Evolutionary conservation across 2,329 filamentous ascomycete genomes (phyloP), one percentile per base, ranked within the genome.

Genomic region (Botrytis paeoniae): DNA sequence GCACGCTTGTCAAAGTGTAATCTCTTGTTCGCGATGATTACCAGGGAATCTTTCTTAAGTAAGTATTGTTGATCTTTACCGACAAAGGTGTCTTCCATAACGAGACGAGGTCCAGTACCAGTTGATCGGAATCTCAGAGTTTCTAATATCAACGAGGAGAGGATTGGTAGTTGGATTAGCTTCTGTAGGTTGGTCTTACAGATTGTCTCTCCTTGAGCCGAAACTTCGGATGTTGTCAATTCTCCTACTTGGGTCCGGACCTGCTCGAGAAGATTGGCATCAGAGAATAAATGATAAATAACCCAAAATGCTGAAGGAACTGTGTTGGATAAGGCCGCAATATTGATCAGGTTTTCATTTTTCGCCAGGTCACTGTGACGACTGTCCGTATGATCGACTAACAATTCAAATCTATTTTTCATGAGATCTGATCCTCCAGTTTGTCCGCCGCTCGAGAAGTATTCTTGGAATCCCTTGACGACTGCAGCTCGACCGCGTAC

Each of bases 11-110:
- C 62, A 45, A 72, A 68, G 57, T 72, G 61, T 25, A 68, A 43
- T 25, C 16, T 32, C 45, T 18, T 68, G 22, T 72, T 72, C 1
- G 51, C 62, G 10, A 72, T 68, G 10, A 72, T 59, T 3, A 72
- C 62, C 25, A 72, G 16, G 9, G 70, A 72, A 60, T 41, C 51
- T 25, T 72, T 72, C 64, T 48, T 68, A 12, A 72, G 62, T 5
- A 68, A 62, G 43, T 68, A 72, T 57, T 72, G 45, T 57, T 72
- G 45, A 68, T 72, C 70, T n/a, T 59, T 22, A 16, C 70, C 61
- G 41, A 72, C 22, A 48, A 60, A 29, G 8, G 69, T 72, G 22
- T 68, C 70, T 37, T 66, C 70, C 39, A 60, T 60, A 29, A 72
- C 62, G 20, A 51, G 54, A 7, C 70, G 62, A 4, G 70, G 48